These are phyloP conservation scores for Fusarium sp. DNA, from an alignment of 2,329 filamentous ascomycete genomes.

Conservation along the genomic window DNA sequence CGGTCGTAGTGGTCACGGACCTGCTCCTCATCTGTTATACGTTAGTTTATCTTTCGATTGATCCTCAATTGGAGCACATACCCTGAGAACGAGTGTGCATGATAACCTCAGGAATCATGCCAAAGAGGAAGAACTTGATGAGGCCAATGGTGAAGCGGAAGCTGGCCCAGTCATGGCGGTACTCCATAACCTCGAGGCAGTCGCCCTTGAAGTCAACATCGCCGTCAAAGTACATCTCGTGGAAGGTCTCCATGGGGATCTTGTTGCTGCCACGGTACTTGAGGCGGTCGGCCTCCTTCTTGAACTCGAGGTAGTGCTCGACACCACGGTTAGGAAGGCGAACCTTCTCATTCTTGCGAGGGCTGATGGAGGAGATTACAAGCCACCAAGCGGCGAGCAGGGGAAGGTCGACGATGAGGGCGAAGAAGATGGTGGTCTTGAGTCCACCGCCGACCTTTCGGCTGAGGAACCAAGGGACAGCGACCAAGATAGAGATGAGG, in stretches of 20 bases:
- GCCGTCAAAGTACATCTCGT: constrained; percentile 97
- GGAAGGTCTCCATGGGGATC: constrained; percentile 92
- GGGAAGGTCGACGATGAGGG: constrained; percentile 78
- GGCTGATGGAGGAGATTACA: constrained; percentile 79
- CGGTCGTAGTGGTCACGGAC: constrained; percentile 98
- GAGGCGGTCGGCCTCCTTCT: constrained; percentile 65
- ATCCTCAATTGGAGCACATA: constrained; percentile 17
- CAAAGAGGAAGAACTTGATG: constrained; percentile 87
- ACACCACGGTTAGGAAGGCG: constrained; percentile 85
- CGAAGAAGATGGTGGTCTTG: constrained; percentile 89
- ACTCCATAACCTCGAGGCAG: constrained; percentile 86
- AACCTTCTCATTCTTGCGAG: constrained; percentile 92
- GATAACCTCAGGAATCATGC: constrained; percentile 88
- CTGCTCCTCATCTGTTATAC: constrained; percentile 79
- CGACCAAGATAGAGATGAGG: constrained; percentile 74
- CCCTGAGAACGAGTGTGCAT: constrained; percentile 91
- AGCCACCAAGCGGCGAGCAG: constrained; percentile 87
- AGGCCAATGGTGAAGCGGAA: constrained; percentile 89
- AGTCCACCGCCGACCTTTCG: constrained; percentile 88
- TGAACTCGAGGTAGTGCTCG: constrained; percentile 90
- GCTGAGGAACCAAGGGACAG: constrained; percentile 81
- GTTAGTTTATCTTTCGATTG: constrained; percentile 11
- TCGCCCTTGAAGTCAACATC: constrained; percentile 97
- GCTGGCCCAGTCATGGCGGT: constrained; percentile 96
- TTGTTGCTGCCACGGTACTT: constrained; percentile 82